phyloP scores from a whole-genome alignment of 1,284 basidiomycete genomes.

The Ganoderma resinaceum region DNA sequence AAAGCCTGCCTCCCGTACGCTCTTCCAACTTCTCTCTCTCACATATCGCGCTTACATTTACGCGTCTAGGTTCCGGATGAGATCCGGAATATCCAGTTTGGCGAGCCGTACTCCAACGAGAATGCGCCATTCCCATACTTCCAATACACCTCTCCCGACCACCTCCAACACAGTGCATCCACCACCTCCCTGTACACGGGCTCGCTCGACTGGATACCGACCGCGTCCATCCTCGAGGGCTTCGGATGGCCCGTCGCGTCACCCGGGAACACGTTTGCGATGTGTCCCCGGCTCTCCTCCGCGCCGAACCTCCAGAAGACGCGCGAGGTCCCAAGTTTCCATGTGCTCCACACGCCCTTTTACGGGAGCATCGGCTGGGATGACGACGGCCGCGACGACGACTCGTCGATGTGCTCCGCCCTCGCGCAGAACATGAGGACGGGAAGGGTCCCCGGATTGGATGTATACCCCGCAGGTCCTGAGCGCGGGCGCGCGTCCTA shows the following conservation, averaged over 20 bases:
- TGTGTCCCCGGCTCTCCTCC: neutral
- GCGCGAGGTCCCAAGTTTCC: neutral
- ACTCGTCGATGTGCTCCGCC: neutral
- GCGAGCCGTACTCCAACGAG: slow-evolving; percentile 4
- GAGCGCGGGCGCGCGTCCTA: no score
- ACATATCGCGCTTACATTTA: neutral
- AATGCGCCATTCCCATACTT: slow-evolving; percentile 1
- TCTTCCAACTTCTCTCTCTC: neutral
- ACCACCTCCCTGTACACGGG: neutral
- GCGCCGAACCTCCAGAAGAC: neutral
- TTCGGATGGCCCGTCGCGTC: neutral
- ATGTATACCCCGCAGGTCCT: neutral
- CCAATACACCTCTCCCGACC: slow-evolving; percentile 20
- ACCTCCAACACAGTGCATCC: neutral
- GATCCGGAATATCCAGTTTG: neutral
- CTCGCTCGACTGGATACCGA: neutral
- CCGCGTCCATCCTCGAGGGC: neutral
- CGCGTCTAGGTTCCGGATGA: neutral
- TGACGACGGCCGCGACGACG: neutral
- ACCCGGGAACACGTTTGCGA: neutral
- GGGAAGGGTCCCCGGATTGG: neutral
- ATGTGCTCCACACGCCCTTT: neutral
- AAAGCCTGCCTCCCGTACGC: neutral
- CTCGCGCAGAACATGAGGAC: neutral
- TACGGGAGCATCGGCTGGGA: neutral